These are phyloP conservation scores for Xylaria hypoxylon DNA, from an alignment of 2,329 filamentous ascomycete genomes.

Conservation along the genomic window DNA sequence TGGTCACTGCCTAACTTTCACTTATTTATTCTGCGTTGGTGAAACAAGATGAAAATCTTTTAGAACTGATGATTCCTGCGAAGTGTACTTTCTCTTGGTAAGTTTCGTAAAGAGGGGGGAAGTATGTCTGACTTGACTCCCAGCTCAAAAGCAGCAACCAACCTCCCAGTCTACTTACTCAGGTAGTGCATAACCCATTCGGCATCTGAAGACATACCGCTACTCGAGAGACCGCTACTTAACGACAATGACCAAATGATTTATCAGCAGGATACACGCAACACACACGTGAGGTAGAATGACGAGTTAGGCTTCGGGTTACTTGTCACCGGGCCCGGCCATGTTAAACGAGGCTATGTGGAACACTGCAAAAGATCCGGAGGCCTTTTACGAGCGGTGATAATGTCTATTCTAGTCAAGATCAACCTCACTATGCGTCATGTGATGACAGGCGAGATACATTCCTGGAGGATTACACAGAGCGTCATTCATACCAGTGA, in stretches of 20 bases:
- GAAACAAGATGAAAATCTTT: not conserved
- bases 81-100: not conserved
- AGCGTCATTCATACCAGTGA: not conserved
- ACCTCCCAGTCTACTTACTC: not conserved
- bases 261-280: constrained; percentile 12
- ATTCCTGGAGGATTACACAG: not conserved
- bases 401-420: not conserved
- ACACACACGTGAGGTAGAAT: not conserved
- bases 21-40: not conserved
- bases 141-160: not conserved
- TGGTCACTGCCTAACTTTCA: not conserved
- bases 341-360: constrained; percentile 29
- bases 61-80: not conserved
- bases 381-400: not conserved
- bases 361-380: constrained; percentile 10
- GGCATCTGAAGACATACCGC: not conserved
- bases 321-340: constrained; percentile 21
- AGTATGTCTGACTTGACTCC: not conserved
- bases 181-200: not conserved
- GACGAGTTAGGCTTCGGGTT: constrained; percentile 29
- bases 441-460: not conserved
- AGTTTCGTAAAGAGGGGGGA: not conserved
- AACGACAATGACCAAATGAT: not conserved
- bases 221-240: not conserved
- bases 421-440: not conserved